These are phyloP conservation scores for Coemansia erecta DNA, from an alignment of 192 early-diverging fungal genomes.

Conservation along the genomic window DNA sequence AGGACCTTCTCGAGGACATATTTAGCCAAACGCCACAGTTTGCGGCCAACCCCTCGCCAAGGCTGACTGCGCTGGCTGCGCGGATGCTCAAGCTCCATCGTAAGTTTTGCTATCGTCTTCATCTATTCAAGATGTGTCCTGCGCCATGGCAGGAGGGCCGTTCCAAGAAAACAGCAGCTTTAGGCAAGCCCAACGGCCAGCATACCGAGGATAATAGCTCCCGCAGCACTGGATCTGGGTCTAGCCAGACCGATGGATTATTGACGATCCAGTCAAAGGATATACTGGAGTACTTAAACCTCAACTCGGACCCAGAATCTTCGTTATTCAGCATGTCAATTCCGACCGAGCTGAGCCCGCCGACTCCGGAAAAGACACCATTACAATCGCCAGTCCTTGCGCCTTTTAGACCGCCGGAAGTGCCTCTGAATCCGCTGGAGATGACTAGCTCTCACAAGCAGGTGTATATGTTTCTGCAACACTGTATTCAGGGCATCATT, in stretches of 20 bases:
- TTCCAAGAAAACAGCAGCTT: background rate
- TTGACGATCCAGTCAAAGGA: no score
- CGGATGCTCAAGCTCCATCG: conserved; percentile 50
- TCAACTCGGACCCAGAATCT: no score
- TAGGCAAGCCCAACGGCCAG: background rate
- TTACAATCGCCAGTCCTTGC: background rate
- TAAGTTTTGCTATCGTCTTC: conserved; percentile 43
- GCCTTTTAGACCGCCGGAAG: background rate
- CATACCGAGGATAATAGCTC: background rate
- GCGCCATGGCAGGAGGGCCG: conserved; percentile 40
- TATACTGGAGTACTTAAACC: no score
- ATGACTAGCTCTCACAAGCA: conserved; percentile 17
- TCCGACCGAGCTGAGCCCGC: no score
- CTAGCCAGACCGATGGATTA: no score
- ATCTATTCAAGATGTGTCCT: conserved; percentile 51
- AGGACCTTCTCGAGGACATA: conserved; percentile 17
- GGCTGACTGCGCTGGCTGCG: conserved; percentile 26
- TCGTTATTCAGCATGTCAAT: no score
- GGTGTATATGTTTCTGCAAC: conserved; percentile 54
- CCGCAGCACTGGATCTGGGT: background rate
- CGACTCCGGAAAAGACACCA: background rate
- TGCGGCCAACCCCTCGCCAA: conserved; percentile 11
- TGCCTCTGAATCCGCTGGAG: conserved; percentile 15
- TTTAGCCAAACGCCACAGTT: conserved; percentile 9
- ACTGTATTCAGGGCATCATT: conserved; percentile 56